Conservation (phyloP, 2,329 filamentous ascomycete species). For the Botrytis porri region DNA sequence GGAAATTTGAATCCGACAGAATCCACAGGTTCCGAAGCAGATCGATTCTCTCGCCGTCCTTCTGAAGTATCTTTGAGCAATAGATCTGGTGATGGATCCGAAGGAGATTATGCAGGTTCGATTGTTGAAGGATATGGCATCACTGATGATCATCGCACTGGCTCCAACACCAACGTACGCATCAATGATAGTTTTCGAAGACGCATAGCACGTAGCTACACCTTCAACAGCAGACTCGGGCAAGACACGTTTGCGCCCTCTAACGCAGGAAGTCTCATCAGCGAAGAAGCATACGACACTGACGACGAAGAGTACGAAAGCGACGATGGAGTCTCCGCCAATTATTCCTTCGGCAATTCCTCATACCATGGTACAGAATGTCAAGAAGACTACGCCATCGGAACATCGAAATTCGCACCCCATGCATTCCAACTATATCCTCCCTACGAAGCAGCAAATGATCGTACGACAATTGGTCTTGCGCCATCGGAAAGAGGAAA, state of each 20-base stretch:
- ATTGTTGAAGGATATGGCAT: constrained; percentile 4
- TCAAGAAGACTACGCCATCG: constrained; percentile 10
- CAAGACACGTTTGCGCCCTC: neutral
- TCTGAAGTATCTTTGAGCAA: neutral
- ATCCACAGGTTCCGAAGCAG: neutral
- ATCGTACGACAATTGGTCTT: neutral
- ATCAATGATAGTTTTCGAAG: neutral
- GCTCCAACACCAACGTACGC: neutral
- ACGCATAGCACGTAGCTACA: neutral
- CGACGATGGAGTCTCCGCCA: neutral
- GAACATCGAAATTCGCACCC: neutral
- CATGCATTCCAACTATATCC: constrained; percentile 1
- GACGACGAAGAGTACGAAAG: neutral
- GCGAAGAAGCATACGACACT: neutral
- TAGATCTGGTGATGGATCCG: neutral
- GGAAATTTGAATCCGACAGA: neutral
- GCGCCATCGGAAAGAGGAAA: neutral
- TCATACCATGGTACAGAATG: constrained; percentile 7
- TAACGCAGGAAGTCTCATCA: neutral
- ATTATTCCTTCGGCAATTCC: constrained; percentile 1
- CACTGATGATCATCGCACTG: neutral
- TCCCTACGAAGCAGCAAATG: neutral
- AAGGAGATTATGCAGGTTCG: constrained; percentile 6
- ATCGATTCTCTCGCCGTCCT: neutral
- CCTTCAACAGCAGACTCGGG: neutral